Evolutionary conservation across 495 filamentous ascomycete genomes (phyloP), one percentile per base, ranked within the genome.

Genomic region (Podospora didyma): DNA sequence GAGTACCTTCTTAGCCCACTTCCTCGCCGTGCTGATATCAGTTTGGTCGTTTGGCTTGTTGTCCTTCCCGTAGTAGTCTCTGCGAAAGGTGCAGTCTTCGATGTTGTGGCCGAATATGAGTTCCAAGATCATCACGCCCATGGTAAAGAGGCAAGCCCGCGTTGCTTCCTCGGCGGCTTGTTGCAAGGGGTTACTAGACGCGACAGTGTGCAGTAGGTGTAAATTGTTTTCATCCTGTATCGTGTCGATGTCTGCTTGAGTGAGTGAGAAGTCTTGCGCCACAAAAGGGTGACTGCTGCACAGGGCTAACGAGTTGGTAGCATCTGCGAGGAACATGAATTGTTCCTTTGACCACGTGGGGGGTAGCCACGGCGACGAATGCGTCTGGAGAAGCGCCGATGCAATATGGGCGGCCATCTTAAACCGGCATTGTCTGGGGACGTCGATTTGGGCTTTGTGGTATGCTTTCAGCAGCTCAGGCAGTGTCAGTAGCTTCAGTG

Each of bases 11-110:
- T 49, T 31, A 35, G 48, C 16, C 48, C 48, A 50, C 16, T 19
- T 19, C 48, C 26, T 14, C 19, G 48, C 48, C 4, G 48, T 50
- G 26, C 28, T 34, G 7, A 50, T 17, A n/a, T 50, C 48, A 14
- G 48, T 50, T 20, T 50, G 48, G 26, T 50, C 48, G 26, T 50
- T 50, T 7, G 48, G 16, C 48, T 35, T 35, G 48, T 31, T 31
- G 28, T 50, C 26, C 14, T 10, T 50, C 24, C 48, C 26, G 16
- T 35, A 50, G 48, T 50, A 50, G 14, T 50, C 23, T 5, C 35
- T 35, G 6, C 26, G 48, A 20, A 37, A 50, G 7, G 14, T 11
- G 28, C 48, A 50, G 26, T 50, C 26, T 17, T 37, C 48, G 16
- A 35, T 50, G 28, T 35, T 37, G 24, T 50, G 24, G 24, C 48